Percentiles rank a stretch among this genome's conserved stretches.
phyloP scores from a whole-genome alignment of 2,329 filamentous ascomycete genomes.

The Phialophora expanda region DNA sequence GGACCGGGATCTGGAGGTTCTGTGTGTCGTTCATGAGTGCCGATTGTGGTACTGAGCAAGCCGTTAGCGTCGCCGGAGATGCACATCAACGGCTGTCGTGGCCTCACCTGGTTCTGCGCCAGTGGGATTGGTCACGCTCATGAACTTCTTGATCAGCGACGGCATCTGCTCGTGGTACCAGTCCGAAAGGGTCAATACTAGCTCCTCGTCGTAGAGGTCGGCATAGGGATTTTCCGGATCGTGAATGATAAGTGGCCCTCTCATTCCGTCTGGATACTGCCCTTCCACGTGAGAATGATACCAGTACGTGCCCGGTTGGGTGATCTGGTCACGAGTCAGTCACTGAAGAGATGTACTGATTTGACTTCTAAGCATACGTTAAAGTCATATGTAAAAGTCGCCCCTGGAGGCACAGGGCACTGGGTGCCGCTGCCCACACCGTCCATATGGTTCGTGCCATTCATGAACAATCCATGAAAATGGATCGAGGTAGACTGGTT shows the following conservation, averaged over 20 bases:
- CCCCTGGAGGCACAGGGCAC: slow-evolving; percentile 68
- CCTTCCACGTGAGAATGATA: slow-evolving; percentile 73
- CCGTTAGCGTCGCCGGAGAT: slow-evolving; percentile 1
- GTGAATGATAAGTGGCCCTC: slow-evolving; percentile 68
- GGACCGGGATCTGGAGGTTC: slow-evolving; percentile 63
- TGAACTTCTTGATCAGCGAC: slow-evolving; percentile 54
- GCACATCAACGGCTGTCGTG: not conserved
- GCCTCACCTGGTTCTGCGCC: slow-evolving; percentile 59
- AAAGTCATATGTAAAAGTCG: slow-evolving; percentile 72
- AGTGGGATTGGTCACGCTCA: slow-evolving; percentile 55
- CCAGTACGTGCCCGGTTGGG: slow-evolving; percentile 78
- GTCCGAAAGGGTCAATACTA: slow-evolving; percentile 69
- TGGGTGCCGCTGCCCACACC: slow-evolving; percentile 70
- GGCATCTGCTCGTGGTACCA: slow-evolving; percentile 71
- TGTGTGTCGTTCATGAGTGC: slow-evolving; percentile 74
- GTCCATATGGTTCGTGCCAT: slow-evolving; percentile 72
- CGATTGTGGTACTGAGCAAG: slow-evolving; percentile 61
- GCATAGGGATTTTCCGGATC: slow-evolving; percentile 66
- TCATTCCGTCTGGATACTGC: slow-evolving; percentile 73
- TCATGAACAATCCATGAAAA: slow-evolving; percentile 75
- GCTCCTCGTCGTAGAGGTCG: slow-evolving; percentile 65
- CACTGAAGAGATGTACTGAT: not conserved
- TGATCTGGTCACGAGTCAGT: slow-evolving; percentile 46
- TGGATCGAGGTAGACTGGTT: slow-evolving; percentile 50
- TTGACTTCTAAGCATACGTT: slow-evolving; percentile 51